These are phyloP conservation scores for Globisporangium rhizosaccharum DNA, from an alignment of 352 stramenopile genomes.

Conservation along the genomic window DNA sequence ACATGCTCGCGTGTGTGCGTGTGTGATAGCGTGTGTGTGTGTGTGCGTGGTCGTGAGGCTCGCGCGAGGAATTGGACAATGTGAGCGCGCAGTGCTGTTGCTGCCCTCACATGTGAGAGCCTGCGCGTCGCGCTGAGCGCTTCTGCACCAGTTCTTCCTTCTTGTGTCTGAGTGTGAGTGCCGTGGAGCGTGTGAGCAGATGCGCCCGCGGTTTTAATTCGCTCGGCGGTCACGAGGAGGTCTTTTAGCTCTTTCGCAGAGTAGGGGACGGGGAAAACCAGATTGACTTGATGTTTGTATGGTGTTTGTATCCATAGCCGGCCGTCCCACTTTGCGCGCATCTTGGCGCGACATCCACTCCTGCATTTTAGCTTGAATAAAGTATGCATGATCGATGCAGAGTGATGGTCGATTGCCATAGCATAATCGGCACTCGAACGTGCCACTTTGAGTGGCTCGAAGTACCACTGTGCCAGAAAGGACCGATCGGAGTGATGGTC, in stretches of 20 bases:
- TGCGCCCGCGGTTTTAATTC: neutral
- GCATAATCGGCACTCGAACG: neutral
- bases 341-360: neutral
- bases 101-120: neutral
- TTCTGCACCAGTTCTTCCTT: neutral
- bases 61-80: neutral
- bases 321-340: too few relatives aligned
- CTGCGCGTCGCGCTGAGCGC: too few relatives aligned
- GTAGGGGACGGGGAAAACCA: constrained; percentile 1
- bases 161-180: too few relatives aligned
- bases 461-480: neutral
- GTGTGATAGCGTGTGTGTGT: neutral
- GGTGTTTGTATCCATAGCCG: neutral
- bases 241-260: too few relatives aligned
- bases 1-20: neutral
- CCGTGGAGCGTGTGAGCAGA: neutral
- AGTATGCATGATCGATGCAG: too few relatives aligned
- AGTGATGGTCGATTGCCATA: neutral
- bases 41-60: neutral
- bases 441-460: too few relatives aligned
- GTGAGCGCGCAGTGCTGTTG: neutral
- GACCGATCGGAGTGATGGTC: neutral
- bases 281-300: constrained; percentile 7
- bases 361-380: too few relatives aligned
- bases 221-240: too few relatives aligned